Conservation (phyloP, 192 early-diverging fungal species). For the Gonapodya prolifera region DNA sequence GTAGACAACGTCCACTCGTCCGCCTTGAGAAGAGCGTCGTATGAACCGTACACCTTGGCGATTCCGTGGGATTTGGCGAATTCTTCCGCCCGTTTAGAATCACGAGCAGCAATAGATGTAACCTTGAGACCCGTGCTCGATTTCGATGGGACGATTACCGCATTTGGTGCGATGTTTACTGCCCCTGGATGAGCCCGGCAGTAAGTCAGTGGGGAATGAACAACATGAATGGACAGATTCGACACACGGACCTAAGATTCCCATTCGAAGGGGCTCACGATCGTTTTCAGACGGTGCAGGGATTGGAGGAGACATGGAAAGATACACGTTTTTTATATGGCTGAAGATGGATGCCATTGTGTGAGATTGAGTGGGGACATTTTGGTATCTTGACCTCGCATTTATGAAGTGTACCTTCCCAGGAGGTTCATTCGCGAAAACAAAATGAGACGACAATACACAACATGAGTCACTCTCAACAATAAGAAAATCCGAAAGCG, state of each 20-base stretch:
- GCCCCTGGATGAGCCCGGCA: too few species aligned
- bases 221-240: too few species aligned
- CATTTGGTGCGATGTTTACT: constrained; percentile 30
- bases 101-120: constrained; percentile 35
- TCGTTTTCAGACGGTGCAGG: background rate
- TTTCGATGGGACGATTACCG: constrained; percentile 24
- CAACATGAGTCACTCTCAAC: too few species aligned
- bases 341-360: background rate
- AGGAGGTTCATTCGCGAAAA: too few species aligned
- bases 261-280: constrained; percentile 25
- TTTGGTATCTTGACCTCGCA: too few species aligned
- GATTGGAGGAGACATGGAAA: background rate
- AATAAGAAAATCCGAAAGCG: too few species aligned
- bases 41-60: constrained; percentile 25
- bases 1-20: constrained; percentile 39
- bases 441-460: too few species aligned
- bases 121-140: constrained; percentile 15
- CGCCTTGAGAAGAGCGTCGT: constrained; percentile 31
- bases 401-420: too few species aligned
- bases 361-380: too few species aligned
- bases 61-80: constrained; percentile 30
- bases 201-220: too few species aligned
- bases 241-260: too few species aligned
- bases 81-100: constrained; percentile 16
- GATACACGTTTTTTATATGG: background rate